Conservation (phyloP, 192 early-diverging fungal genomes). For the Rhizophagus sp. region DNA sequence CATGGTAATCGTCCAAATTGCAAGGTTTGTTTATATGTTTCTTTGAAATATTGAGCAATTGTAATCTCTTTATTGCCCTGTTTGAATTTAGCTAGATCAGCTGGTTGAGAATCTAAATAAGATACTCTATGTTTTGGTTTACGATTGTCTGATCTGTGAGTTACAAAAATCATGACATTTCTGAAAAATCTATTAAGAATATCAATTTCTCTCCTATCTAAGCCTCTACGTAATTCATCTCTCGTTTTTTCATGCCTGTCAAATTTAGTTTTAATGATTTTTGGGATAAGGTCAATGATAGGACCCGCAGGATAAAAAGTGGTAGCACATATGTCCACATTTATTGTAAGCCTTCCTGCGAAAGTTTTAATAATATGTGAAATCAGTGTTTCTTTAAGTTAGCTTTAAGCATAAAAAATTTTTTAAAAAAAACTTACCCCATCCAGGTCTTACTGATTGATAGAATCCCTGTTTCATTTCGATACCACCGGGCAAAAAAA, state of each 20-base stretch:
- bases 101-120: constrained; percentile 64
- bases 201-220: constrained; percentile 34
- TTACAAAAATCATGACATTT: constrained; percentile 50
- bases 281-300: constrained; percentile 66
- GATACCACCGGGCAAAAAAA: constrained; percentile 62
- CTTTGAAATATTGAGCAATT: constrained; percentile 75
- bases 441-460: constrained; percentile 75
- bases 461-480: constrained; percentile 92
- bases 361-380: background rate
- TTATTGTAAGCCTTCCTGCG: constrained; percentile 56
- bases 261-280: constrained; percentile 46
- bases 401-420: background rate
- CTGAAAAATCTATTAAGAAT: constrained; percentile 51
- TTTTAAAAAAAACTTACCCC: constrained; percentile 40
- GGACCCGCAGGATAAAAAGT: constrained; percentile 65
- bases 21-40: constrained; percentile 72
- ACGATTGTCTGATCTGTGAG: constrained; percentile 53
- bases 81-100: constrained; percentile 71
- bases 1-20: constrained; percentile 58
- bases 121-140: constrained; percentile 66
- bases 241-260: constrained; percentile 2
- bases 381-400: background rate
- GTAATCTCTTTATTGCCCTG: constrained; percentile 48
- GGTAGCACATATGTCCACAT: constrained; percentile 66
- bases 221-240: constrained; percentile 47